Evolutionary conservation across 1,139 yeast genomes (phyloP), one percentile per base, ranked within the genome.

Genomic region (Candida dubliniensis): DNA sequence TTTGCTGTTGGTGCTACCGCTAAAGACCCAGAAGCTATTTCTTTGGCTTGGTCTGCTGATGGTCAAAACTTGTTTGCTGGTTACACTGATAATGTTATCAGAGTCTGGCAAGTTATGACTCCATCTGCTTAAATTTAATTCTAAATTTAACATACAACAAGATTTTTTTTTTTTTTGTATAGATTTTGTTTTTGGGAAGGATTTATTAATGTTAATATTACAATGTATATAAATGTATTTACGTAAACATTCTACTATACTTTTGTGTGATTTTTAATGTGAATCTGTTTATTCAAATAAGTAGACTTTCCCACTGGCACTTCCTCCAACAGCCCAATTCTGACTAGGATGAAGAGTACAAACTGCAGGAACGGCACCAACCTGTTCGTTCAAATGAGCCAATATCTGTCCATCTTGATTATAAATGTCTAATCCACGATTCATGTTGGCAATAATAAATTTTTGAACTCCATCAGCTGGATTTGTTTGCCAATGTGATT

Each of bases 41-140:
- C 98, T 60, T 86, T 93, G 73, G 90, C 97, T 73, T 93, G 99
- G 99, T 91, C 98, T 67, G 95, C 96, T 76, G 99, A 93, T 68
- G 99, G 99, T 76, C 98, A 91, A 84, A 90, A 88, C 87, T 85
- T 93, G 79, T 93, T 90, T 74, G 96, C 98, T 66, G 99, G 99
- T 84, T 93, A 93, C 96, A 91, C 98, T 69, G 99, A 93, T 79
- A 89, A 89, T 83, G 83, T 87, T 71, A 91, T 93, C 84, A 93
- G 99, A 82, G 99, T 91, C 78, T 93, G 98, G 98, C 98, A 93
- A 85, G 96, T 93, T 67, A 91, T 91, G 97, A 90, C 96, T 79
- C 82, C 95, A 68, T 74, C 78, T 56, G 76, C 79, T 70, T 73
- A 74, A 67, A 51, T 58, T 26, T 31, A 27, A 24, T 23, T 14